Base-by-base conservation (phyloP, 768 basidiomycete species). In the Symmetrospora coprosmae region DNA sequence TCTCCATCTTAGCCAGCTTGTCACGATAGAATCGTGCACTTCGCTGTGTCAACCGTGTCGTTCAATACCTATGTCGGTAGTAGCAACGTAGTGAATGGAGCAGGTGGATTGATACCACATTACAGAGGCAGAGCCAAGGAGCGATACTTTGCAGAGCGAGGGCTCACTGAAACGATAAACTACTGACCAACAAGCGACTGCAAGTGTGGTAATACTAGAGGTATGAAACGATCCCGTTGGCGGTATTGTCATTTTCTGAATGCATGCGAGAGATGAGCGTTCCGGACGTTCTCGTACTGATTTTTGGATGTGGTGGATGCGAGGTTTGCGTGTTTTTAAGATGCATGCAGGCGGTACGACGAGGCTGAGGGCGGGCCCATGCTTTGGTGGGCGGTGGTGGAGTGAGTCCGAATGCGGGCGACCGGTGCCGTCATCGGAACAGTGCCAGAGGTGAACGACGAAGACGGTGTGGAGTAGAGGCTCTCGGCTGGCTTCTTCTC, bases 371-470 rank as follows among this genome's bases (percentile, higher is more conserved):
- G 37, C 14, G 35, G 35, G 6, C 37, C 21, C 27, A 33, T 53
- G 40, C 51, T 34, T 9, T 23, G 9, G 27, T 19, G 25, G 16
- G 39, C 39, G 13, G 51, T 38, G 17, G 51, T 40, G 21, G 51
- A 53, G 25, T 23, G 16, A 5, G 51, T 53, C 21, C 51, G 51
- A 16, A 21, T 53, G 6, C 51, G 51, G 16, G 37, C 35, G 8
- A 53, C 51, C 19, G 51, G 51, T 16, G 51, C 51, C 9, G 51
- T 53, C 7, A 38, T 38, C 7, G 51, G 51, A 9, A 53, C 11
- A 39, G 51, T 38, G n/a, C n/a, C n/a, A 8, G 51, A 16, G 9
- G 35, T 21, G 40, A 38, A 31, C 7, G n/a, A 40, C 11, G 51
- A 13, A 7, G 51, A 39, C 4, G 51, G 51, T 5, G 51, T 53